A percentile compares a stretch with the other conserved stretches of the same genome.
phyloP scores from a whole-genome alignment of 139 green algal genomes.

The Chlorella sp. region DNA sequence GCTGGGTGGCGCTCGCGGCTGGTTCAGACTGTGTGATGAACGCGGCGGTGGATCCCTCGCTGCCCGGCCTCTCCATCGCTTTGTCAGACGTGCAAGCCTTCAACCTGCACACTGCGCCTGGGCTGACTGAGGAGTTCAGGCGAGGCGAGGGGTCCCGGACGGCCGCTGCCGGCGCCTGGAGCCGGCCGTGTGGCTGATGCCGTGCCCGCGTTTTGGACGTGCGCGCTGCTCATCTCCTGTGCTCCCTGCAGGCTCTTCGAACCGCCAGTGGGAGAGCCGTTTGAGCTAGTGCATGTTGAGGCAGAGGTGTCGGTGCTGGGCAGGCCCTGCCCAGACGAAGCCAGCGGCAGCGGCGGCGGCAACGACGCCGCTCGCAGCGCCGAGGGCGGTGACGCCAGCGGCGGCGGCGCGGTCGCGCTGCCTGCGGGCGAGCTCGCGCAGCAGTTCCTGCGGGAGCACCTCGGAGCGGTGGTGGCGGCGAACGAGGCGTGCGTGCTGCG shows the following conservation, averaged over 20 bases:
- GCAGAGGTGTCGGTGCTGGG: slow-evolving; percentile 43
- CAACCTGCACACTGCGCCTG: slow-evolving; percentile 12
- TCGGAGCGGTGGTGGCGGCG: slow-evolving; percentile 38
- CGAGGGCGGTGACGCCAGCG: not conserved
- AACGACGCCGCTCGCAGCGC: not conserved
- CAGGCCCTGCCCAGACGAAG: not conserved
- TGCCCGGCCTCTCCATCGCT: not conserved
- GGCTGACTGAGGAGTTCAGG: slow-evolving; percentile 17
- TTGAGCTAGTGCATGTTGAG: slow-evolving; percentile 46
- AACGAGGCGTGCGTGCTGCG: slow-evolving; percentile 39
- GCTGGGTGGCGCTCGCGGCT: not conserved
- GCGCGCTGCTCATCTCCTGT: not conserved
- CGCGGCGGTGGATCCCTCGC: not conserved
- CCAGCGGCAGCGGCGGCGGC: not conserved
- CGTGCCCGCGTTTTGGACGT: not conserved
- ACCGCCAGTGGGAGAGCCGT: slow-evolving; percentile 13
- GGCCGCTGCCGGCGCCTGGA: too few species aligned
- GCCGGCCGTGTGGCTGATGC: not conserved
- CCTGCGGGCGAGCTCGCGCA: slow-evolving; percentile 26
- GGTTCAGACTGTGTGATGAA: not conserved
- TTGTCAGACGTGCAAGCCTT: slow-evolving; percentile 5
- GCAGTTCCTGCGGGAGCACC: slow-evolving; percentile 25
- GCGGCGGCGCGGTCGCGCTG: too few species aligned
- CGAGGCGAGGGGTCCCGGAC: not conserved
- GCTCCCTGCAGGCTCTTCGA: slow-evolving; percentile 37